Base-by-base conservation (phyloP, 441 rosid genomes). In the Capsella rubella region DNA sequence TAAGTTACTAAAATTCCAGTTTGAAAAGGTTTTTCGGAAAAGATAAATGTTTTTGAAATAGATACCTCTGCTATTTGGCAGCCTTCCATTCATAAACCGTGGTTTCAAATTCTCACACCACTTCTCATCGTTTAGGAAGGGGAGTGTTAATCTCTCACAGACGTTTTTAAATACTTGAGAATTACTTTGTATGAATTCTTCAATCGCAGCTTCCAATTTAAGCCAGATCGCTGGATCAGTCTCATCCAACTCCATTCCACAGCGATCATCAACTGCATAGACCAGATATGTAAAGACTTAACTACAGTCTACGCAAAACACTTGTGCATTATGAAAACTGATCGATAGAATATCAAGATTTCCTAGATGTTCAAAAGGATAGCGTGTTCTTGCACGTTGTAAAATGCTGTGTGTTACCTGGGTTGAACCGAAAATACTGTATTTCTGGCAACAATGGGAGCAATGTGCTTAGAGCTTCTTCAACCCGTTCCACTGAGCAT, bases 161-260 rank as follows among this genome's bases (percentile, higher is more conserved):
- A 51, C 91, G 67, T 82, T 84, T 77, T 91, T 90, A 51, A 95
- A 80, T 42, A 87, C 81, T 72, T 82, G 87, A 5, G 95, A 78
- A 82, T 90, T 95, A 32, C 73, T 80, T 68, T 87, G 88, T 32
- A 92, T 85, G 76, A 90, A 95, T 79, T 95, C 97, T 40, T 87
- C 84, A 43, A 90, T 83, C 60, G 92, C 87, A 77, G 89, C 91
- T 88, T 95, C 99, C 84, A 95, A 73, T 82, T 92, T 93, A 54
- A 77, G 81, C 99, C 99, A 95, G 59, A 88, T 82, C 42, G 99
- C 86, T 51, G 99, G 99, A 85, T 95, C 99, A 78, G 99, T 95
- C 81, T 95, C 99, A 80, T 95, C 99, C 75, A 95, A 86, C 79
- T 95, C 99, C 99, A 95, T 95, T 61, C 84, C 98, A 81, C 92